Percentiles rank a stretch among this genome's conserved stretches.
phyloP scores from a whole-genome alignment of 257 asterid genomes.

The Scutellaria baicalensis region DNA sequence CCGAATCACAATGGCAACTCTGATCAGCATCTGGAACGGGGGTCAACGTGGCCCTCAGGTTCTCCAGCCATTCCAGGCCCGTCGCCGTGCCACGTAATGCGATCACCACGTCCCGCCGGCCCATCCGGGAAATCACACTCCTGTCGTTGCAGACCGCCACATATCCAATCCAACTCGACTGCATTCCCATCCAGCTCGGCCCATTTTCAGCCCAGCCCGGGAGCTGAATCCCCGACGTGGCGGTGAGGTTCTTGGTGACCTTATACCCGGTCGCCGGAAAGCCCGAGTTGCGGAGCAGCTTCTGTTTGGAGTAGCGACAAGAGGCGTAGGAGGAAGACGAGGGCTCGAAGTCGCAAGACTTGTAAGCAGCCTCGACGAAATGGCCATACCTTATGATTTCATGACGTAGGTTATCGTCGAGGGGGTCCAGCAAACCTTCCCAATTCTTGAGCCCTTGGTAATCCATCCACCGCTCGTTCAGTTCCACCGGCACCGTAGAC shows the following conservation, averaged over 20 bases:
- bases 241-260: slow-evolving; percentile 44
- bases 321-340: slow-evolving; percentile 44
- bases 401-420: slow-evolving; percentile 52
- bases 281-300: slow-evolving; percentile 33
- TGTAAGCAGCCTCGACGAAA: slow-evolving; percentile 68
- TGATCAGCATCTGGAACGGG: slow-evolving; percentile 16
- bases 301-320: slow-evolving; percentile 43
- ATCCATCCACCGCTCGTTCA: slow-evolving; percentile 58
- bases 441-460: slow-evolving; percentile 65
- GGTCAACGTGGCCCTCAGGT: slow-evolving; percentile 63
- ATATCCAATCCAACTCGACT: slow-evolving; percentile 80
- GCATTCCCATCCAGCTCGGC: slow-evolving; percentile 48
- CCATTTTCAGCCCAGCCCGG: slow-evolving; percentile 55
- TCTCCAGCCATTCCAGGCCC: slow-evolving; percentile 79
- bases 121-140: slow-evolving; percentile 57
- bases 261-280: slow-evolving; percentile 47
- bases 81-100: slow-evolving; percentile 89
- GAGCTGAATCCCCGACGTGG: slow-evolving; percentile 59
- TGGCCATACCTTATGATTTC: slow-evolving; percentile 73
- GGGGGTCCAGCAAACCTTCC: slow-evolving; percentile 84
- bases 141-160: slow-evolving; percentile 70
- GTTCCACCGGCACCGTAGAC: neutral
- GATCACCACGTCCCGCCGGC: slow-evolving; percentile 82
- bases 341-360: slow-evolving; percentile 53
- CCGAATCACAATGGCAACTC: neutral